Conservation (phyloP, 2,329 filamentous ascomycete species). For the Trichoderma brevicompactum region DNA sequence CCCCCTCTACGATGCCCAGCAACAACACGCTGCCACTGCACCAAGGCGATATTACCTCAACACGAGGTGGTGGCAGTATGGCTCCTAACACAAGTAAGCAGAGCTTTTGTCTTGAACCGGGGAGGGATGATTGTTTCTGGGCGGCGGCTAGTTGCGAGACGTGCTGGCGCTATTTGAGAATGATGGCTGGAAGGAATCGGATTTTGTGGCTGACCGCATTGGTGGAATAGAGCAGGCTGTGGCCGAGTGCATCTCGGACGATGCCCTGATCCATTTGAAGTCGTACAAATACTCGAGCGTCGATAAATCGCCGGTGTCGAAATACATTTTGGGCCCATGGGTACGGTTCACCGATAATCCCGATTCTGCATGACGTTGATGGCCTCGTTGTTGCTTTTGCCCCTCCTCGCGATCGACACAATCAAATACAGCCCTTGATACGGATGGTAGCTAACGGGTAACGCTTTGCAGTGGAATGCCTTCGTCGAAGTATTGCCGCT, state of each 20-base stretch:
- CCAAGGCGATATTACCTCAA: constrained; percentile 36
- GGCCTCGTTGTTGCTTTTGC: background rate
- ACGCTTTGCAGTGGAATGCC: constrained; percentile 80
- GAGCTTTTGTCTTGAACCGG: background rate
- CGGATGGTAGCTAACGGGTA: constrained; percentile 26
- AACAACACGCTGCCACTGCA: constrained; percentile 42
- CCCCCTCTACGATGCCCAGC: constrained; percentile 38
- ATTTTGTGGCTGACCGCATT: constrained; percentile 15
- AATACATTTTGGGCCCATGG: constrained; percentile 93
- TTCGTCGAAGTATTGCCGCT: constrained; percentile 89
- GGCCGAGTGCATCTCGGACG: constrained; percentile 81
- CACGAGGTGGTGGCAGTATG: constrained; percentile 40
- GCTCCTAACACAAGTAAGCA: constrained; percentile 43
- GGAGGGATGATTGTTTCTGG: background rate
- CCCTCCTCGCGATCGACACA: constrained; percentile 2
- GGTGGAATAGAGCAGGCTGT: constrained; percentile 51
- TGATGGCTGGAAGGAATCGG: constrained; percentile 23
- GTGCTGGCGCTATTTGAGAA: constrained; percentile 1
- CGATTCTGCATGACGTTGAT: constrained; percentile 17
- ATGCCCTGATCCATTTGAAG: constrained; percentile 87
- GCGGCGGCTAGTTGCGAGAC: constrained; percentile 1
- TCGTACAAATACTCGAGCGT: constrained; percentile 97
- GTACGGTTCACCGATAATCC: constrained; percentile 58
- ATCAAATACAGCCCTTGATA: background rate
- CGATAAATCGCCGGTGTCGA: constrained; percentile 91